Base-by-base conservation (phyloP, 1,284 basidiomycete genomes). In the Sphaerobolus stellatus region DNA sequence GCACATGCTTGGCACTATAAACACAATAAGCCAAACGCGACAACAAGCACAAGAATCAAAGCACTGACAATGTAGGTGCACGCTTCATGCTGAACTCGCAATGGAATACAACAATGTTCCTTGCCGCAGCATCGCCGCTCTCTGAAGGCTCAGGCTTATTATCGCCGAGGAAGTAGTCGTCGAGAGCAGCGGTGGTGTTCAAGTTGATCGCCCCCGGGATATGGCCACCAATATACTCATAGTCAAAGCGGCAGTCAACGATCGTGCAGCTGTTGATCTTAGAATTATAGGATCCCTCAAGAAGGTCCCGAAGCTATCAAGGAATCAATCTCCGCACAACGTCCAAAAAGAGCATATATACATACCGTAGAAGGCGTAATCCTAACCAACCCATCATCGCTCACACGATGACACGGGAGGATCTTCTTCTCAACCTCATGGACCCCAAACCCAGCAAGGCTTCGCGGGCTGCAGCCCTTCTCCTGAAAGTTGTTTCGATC, bases 171-270 rank as follows among this genome's bases (percentile, higher is more conserved):
- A 98, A 75, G 53, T 92, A 79, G 36, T 89, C 84, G 65, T 97
- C 93, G 27, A 98, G 83, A 48, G 82, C 84, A 33, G 81, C 72
- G 11, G 88, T 85, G n/a, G 86, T 92, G 67, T 91, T 92, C 64
- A 99, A 84, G 69, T 98, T 98, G 70, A 95, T 78, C 2, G 97
- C 95, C 16, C 94, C 91, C 4, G 83, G 82, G 58, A 99, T 86
- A 73, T 99, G 96, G 0, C 96, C 97, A 11, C 96, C 96, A 48
- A 82, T 79, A 69, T 89, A 98, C 74, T 99, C 97, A 68, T 98
- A 99, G 61, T 94, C 92, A 70, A 99, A 99, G 27, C 96, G 90
- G 70, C 97, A 99, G 74, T 99, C 96, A 64, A 99, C 87, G 53
- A 99, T 74, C 59, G 89, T 80, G 68, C 79, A 95, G 45, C 82